These are phyloP conservation scores for Fusarium albidum DNA, from an alignment of 2,329 filamentous ascomycete species.

Conservation along the genomic window DNA sequence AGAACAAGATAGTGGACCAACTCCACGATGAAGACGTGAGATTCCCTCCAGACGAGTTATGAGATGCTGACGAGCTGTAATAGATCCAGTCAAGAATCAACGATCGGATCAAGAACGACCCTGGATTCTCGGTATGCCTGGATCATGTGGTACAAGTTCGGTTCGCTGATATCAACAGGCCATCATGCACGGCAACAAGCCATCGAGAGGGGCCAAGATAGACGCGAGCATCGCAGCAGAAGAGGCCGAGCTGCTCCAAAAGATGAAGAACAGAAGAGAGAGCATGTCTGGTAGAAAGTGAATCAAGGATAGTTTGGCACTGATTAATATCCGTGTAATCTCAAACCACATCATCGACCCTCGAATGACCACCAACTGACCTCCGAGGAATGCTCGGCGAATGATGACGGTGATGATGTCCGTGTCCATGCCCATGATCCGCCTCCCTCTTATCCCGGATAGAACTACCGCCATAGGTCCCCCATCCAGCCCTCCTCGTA, in stretches of 20 bases:
- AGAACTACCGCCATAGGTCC: conserved; percentile 39
- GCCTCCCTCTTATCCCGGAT: conserved; percentile 21
- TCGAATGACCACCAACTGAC: conserved; percentile 16
- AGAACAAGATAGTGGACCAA: conserved; percentile 25
- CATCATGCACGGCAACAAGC: conserved; percentile 24
- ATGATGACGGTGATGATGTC: conserved; percentile 1
- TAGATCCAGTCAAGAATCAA: conserved; percentile 14
- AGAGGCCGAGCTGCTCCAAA: conserved; percentile 18
- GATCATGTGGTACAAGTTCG: neutral
- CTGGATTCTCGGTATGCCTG: conserved; percentile 16
- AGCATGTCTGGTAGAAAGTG: conserved; percentile 17
- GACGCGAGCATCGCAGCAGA: conserved; percentile 23
- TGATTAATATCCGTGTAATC: neutral
- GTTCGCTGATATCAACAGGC: neutral
- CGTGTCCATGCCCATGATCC: conserved; percentile 23
- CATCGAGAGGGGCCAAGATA: conserved; percentile 18
- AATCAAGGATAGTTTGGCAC: conserved; percentile 1
- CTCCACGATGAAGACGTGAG: conserved; percentile 17
- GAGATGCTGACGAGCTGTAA: neutral
- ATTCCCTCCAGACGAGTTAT: neutral
- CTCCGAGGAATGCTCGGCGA: conserved; percentile 28
- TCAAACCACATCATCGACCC: conserved; percentile 29
- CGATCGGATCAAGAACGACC: conserved; percentile 25
- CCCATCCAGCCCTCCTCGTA: conserved; percentile 69
- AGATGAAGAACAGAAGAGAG: conserved; percentile 14